A percentile compares a stretch with the other conserved stretches of the same genome.
These are phyloP conservation scores for Fusarium nurragi DNA, from an alignment of 2,329 filamentous ascomycete species.

Conservation along the genomic window DNA sequence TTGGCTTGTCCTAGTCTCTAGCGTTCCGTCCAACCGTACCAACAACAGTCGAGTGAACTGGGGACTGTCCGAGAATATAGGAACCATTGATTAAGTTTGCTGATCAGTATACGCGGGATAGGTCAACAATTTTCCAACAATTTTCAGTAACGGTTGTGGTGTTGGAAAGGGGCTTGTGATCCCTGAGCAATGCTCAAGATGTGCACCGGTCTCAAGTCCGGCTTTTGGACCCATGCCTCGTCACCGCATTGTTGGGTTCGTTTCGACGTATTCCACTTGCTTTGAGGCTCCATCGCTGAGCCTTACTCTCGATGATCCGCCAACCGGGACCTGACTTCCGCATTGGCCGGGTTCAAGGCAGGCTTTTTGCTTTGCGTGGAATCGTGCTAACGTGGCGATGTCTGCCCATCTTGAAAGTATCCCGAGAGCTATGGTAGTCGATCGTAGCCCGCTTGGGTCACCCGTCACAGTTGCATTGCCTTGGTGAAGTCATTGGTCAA, in stretches of 20 bases:
- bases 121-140: background rate
- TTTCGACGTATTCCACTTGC: slow-evolving; percentile 32
- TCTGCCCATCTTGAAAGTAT: slow-evolving; percentile 25
- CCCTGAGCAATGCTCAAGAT: slow-evolving; percentile 4
- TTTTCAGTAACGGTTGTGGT: slow-evolving; percentile 9
- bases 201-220: background rate
- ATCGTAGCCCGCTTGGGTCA: slow-evolving; percentile 38
- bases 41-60: slow-evolving; percentile 21
- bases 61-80: slow-evolving; percentile 3
- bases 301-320: slow-evolving; percentile 19
- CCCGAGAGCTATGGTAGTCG: slow-evolving; percentile 33
- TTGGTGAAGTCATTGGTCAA: slow-evolving; percentile 32
- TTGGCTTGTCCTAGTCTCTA: slow-evolving; percentile 30
- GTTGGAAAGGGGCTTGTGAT: slow-evolving; percentile 7
- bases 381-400: slow-evolving; percentile 40
- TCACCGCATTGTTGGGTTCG: slow-evolving; percentile 23
- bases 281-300: slow-evolving; percentile 17
- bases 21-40: slow-evolving; percentile 26
- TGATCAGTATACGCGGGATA: slow-evolving; percentile 24
- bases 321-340: slow-evolving; percentile 29
- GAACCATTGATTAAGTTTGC: slow-evolving; percentile 19
- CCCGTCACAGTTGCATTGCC: slow-evolving; percentile 29
- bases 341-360: slow-evolving; percentile 19
- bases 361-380: slow-evolving; percentile 23
- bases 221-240: slow-evolving; percentile 11